Evolutionary conservation across 129 eudicot species (phyloP), one percentile per base, ranked within the genome.

Genomic region (Centella asiatica): DNA sequence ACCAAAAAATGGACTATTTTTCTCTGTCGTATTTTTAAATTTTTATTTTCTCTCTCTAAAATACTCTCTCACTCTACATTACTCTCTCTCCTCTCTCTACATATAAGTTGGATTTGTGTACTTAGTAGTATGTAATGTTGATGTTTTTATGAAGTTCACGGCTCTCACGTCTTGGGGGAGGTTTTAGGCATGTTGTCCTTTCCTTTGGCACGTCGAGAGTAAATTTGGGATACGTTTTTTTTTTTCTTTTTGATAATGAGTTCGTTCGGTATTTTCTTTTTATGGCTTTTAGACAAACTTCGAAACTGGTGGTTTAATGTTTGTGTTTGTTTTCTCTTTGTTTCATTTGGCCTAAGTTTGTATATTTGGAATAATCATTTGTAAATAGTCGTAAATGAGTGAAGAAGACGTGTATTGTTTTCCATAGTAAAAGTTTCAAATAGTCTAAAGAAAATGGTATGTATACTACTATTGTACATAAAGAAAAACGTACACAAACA

Each of bases 1-100:
- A 69, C 54, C 64, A 18, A 39, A 54, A 37, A 39, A 49, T 65
- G 47, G 65, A 55, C 26, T 44, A 46, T 27, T 36, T 46, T 5
- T n/a, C 6, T 17, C 8, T 4, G 31, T 2, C 17, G 14, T 22
- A 1, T 44, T 50, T 27, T 15, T 15, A 15, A 13, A 1, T 44
- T 14, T 44, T 44, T 1, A 44, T 44, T n/a, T 53, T 37, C 39
- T 54, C 45, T 50, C 64, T 42, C 1, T 5, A 33, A 3, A 4
- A 13, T 37, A 13, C 12, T 37, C 6, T 54, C 13, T 67, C 19
- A 39, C 44, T 67, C 28, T 39, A 2, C 1, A 18, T 18, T 4
- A 1, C 57, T 49, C 11, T 1, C 31, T 65, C 6, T 39, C 1
- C 3, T 33, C 7, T 32, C 3, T 32, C 6, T 32, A 6, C 20